Percentiles rank a stretch among this genome's conserved stretches.
Conservation (phyloP, 345 rosid genomes). For the Salix exigua region DNA sequence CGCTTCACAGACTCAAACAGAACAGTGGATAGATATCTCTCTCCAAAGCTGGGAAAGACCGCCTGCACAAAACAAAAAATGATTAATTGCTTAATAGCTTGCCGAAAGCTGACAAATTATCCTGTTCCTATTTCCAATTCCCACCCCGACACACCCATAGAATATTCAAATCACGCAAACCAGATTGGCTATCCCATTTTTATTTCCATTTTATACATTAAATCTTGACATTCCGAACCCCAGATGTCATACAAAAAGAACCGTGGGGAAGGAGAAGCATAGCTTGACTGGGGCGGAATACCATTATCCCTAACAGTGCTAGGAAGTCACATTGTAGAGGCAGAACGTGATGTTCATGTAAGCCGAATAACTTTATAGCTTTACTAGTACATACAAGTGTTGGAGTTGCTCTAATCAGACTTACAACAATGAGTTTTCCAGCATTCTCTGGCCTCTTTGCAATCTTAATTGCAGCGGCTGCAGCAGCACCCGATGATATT, state of each 20-base stretch:
- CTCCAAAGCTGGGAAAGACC: conserved; percentile 68
- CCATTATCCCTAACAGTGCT: too few relatives aligned
- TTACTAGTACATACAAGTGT: neutral
- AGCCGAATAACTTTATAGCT: neutral
- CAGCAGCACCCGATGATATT: conserved; percentile 67
- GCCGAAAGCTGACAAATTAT: neutral
- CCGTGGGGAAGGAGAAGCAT: too few relatives aligned
- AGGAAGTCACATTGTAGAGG: too few relatives aligned
- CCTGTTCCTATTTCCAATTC: too few relatives aligned
- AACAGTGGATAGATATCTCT: conserved; percentile 73
- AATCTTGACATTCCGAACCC: neutral
- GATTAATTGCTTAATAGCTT: neutral
- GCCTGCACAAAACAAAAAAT: conserved; percentile 3
- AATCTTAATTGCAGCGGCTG: conserved; percentile 54
- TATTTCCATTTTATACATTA: neutral
- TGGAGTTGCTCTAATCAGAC: conserved; percentile 7
- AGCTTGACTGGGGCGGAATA: too few relatives aligned
- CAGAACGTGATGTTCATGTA: neutral
- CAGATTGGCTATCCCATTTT: neutral
- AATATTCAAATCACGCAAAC: neutral
- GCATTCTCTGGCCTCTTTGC: conserved; percentile 59
- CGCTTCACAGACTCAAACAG: conserved; percentile 64
- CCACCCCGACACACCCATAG: too few relatives aligned
- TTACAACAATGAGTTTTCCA: conserved; percentile 60
- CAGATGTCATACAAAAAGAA: neutral